Evolutionary conservation across 176 grass and related monocot species (phyloP).

Genomic region (Aegilops speltoides): DNA sequence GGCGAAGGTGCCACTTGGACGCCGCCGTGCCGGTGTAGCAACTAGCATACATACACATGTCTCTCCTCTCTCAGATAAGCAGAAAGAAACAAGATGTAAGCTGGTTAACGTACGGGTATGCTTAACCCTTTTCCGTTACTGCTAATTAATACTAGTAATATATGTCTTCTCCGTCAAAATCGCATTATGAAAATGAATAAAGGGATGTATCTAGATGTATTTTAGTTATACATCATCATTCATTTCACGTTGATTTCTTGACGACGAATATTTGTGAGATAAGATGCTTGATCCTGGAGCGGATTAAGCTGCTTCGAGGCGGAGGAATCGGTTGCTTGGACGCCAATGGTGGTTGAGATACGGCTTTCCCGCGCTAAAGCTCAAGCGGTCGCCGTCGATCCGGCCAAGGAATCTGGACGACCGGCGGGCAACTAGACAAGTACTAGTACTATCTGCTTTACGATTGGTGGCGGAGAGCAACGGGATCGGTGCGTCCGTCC

Average conservation of each 20-base stretch:
- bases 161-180: too few relatives aligned
- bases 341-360: not conserved
- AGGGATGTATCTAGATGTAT: too few relatives aligned
- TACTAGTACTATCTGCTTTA: not conserved
- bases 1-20: not conserved
- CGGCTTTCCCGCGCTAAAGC: not conserved
- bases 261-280: not conserved
- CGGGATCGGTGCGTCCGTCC: not conserved
- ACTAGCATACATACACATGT: not conserved
- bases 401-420: slow-evolving; percentile 1
- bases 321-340: slow-evolving; percentile 29
- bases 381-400: not conserved
- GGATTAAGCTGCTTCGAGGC: not conserved
- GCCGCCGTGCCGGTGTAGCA: not conserved
- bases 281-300: not conserved
- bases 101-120: not conserved
- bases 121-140: not conserved
- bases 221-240: too few relatives aligned
- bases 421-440: not conserved
- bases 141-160: not conserved
- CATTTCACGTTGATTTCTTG: too few relatives aligned
- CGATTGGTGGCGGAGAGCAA: not conserved
- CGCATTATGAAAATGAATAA: too few relatives aligned
- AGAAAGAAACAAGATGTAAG: not conserved
- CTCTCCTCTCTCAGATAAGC: too few relatives aligned